Conservation (phyloP, 768 basidiomycete species). For the Russula lepida region DNA sequence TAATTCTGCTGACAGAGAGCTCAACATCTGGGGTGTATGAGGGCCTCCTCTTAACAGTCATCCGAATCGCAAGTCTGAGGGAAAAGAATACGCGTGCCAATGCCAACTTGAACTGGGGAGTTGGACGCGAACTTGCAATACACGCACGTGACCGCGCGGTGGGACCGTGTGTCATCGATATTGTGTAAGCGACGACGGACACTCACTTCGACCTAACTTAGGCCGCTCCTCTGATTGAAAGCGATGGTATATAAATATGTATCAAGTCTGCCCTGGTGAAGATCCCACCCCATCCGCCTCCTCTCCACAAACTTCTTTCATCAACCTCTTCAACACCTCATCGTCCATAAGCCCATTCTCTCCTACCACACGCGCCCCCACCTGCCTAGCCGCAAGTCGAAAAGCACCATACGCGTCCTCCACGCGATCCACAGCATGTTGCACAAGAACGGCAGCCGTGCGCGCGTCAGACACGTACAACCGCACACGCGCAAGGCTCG, state of each 20-base stretch:
- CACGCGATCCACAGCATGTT: conserved; percentile 67
- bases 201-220: too few relatives aligned
- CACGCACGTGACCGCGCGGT: background rate
- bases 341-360: conserved; percentile 28
- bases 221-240: background rate
- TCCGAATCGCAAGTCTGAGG: background rate
- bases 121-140: background rate
- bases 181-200: background rate
- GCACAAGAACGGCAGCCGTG: conserved; percentile 69
- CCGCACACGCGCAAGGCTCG: conserved; percentile 49
- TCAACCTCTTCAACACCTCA: conserved; percentile 27
- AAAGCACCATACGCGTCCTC: conserved; percentile 70
- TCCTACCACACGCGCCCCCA: conserved; percentile 32
- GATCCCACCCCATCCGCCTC: background rate
- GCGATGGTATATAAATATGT: background rate
- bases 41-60: background rate
- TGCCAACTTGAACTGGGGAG: background rate
- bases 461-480: conserved; percentile 76
- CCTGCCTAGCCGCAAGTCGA: conserved; percentile 49
- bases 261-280: background rate
- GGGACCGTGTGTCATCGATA: background rate
- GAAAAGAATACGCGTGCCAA: background rate
- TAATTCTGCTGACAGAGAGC: conserved; percentile 35
- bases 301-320: conserved; percentile 17
- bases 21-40: conserved; percentile 1